A percentile compares a stretch with the other conserved stretches of the same genome.
These are phyloP conservation scores for Areca catechu DNA, from an alignment of 176 grass and related monocot species.

Conservation along the genomic window DNA sequence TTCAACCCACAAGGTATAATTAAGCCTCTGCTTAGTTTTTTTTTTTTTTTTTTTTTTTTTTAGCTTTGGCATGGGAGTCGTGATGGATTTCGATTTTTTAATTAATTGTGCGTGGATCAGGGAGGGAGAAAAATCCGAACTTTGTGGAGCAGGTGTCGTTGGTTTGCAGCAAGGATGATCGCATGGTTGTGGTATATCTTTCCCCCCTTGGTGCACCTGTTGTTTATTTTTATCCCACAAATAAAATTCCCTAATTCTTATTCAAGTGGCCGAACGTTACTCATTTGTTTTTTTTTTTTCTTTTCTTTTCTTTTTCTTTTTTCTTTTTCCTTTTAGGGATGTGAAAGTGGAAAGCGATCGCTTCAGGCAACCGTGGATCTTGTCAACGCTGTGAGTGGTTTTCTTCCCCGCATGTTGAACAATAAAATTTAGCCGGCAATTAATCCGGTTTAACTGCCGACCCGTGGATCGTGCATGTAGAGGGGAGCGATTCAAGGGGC, in stretches of 20 bases:
- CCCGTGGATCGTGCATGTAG: too few relatives aligned
- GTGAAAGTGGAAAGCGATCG: conserved; percentile 62
- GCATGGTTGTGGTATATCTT: conserved; percentile 44
- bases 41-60: too few relatives aligned
- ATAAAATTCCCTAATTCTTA: too few relatives aligned
- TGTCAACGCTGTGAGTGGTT: conserved; percentile 39
- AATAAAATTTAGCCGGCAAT: too few relatives aligned
- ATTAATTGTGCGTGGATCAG: conserved; percentile 15
- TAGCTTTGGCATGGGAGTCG: not conserved
- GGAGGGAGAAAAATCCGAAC: conserved; percentile 49
- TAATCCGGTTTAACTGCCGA: too few relatives aligned
- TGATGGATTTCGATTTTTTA: not conserved
- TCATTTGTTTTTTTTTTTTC: too few relatives aligned
- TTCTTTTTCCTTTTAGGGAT: conserved; percentile 27
- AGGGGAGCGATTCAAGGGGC: too few relatives aligned
- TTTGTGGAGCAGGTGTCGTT: conserved; percentile 51
- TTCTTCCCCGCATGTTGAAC: not conserved
- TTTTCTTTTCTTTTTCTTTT: too few relatives aligned
- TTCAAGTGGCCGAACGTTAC: too few relatives aligned
- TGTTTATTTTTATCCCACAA: too few relatives aligned
- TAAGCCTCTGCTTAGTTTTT: conserved; percentile 1
- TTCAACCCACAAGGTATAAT: conserved; percentile 41
- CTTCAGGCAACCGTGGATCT: conserved; percentile 54
- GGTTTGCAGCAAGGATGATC: conserved; percentile 43
- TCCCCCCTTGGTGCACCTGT: not conserved